Evolutionary conservation across 768 basidiomycete genomes (phyloP).

Genomic region (Udeniomyces megalosporus): DNA sequence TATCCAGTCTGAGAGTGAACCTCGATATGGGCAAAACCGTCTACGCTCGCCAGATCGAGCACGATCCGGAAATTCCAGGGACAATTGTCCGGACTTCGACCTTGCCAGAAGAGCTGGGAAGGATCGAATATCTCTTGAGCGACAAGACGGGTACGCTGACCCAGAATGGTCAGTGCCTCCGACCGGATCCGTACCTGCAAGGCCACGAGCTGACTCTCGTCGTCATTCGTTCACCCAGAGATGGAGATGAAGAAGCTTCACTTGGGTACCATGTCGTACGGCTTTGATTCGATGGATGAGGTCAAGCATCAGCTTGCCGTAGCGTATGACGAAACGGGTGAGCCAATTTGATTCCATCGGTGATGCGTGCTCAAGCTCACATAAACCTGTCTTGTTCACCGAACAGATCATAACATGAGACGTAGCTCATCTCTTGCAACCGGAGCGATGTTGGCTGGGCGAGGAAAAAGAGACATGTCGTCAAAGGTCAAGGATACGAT

Average conservation of each 20-base stretch:
- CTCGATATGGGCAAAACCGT: constrained; percentile 99
- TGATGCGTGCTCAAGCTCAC: too few species aligned
- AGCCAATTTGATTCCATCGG: constrained; percentile 15
- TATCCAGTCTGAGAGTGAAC: constrained; percentile 78
- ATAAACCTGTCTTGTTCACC: too few species aligned
- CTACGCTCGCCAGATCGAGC: constrained; percentile 89
- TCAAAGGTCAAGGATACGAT: constrained; percentile 84
- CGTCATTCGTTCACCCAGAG: constrained; percentile 37
- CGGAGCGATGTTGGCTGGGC: constrained; percentile 62
- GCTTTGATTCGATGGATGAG: constrained; percentile 97
- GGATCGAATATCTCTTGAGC: constrained; percentile 67
- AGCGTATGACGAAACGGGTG: constrained; percentile 51
- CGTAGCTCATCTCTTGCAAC: constrained; percentile 48
- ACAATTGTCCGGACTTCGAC: constrained; percentile 97
- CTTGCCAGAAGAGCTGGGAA: constrained; percentile 48
- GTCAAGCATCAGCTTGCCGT: constrained; percentile 77
- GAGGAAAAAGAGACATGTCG: constrained; percentile 88
- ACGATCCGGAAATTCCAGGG: constrained; percentile 75
- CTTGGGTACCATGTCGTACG: constrained; percentile 97
- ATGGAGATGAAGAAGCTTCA: constrained; percentile 99
- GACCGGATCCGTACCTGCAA: background rate
- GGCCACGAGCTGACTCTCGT: background rate
- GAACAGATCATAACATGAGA: too few species aligned
- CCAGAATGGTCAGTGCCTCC: constrained; percentile 58
- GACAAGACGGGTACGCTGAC: constrained; percentile 98